A percentile compares a stretch with the other conserved stretches of the same genome.
Conservation (phyloP, 176 grass and related monocot genomes). For the Zoysia pacifica region DNA sequence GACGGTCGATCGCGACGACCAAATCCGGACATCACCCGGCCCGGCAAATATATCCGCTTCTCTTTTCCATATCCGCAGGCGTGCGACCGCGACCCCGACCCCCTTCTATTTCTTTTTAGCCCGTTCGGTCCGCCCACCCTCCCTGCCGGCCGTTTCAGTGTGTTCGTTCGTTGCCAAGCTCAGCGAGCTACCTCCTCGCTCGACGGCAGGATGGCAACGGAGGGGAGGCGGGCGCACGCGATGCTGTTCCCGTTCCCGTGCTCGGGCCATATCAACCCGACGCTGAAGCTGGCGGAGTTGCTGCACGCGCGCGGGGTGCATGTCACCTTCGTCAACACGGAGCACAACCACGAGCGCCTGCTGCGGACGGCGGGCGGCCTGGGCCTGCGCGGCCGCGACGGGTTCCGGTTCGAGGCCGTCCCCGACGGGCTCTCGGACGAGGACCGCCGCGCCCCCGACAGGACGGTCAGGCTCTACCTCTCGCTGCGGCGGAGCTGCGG, state of each 20-base stretch:
- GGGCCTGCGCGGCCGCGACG: not conserved
- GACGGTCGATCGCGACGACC: conserved; percentile 27
- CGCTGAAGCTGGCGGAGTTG: conserved; percentile 56
- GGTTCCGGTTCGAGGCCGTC: conserved; percentile 49
- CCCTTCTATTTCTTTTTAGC: not conserved
- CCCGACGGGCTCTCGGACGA: conserved; percentile 39
- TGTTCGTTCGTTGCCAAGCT: not conserved
- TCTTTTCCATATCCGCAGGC: not conserved
- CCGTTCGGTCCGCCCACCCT: no score
- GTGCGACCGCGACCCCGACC: not conserved
- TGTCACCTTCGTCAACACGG: conserved; percentile 65
- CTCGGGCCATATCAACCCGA: conserved; percentile 72
- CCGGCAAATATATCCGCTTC: no score
- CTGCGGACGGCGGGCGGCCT: not conserved
- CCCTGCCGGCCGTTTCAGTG: not conserved
- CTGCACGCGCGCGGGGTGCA: conserved; percentile 53
- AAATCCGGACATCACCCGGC: not conserved
- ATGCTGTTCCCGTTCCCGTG: conserved; percentile 70
- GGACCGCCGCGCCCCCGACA: conserved; percentile 28
- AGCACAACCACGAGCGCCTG: conserved; percentile 55
- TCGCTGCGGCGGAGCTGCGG: conserved; percentile 32
- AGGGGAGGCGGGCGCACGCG: conserved; percentile 38
- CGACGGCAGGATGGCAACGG: not conserved
- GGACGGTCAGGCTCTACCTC: conserved; percentile 39
- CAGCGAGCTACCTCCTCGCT: no score